Evolutionary conservation across 176 grass and related monocot species (phyloP).

Genomic region (Musa troglodytarum): DNA sequence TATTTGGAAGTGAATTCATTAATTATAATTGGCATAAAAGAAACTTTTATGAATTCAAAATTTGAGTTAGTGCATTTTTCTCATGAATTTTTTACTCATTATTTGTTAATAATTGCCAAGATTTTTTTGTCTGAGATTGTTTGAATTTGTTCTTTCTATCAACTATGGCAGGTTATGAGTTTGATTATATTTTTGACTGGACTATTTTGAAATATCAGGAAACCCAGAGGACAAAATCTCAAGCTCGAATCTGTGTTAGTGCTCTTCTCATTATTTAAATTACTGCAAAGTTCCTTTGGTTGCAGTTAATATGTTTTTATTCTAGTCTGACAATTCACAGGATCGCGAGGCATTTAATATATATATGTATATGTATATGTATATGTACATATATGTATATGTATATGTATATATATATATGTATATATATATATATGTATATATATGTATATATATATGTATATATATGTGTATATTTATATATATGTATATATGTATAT

Average conservation of each 20-base stretch:
- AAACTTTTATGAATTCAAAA: background rate
- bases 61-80: background rate
- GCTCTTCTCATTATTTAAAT: constrained; percentile 1
- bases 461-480: too few relatives aligned
- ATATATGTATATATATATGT: too few relatives aligned
- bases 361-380: too few relatives aligned
- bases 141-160: background rate
- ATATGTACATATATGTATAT: too few relatives aligned
- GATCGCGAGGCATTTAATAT: too few relatives aligned
- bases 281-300: background rate
- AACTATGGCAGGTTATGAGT: constrained; percentile 62
- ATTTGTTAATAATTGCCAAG: background rate
- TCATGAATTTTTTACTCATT: background rate
- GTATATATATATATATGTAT: too few relatives aligned
- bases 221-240: constrained; percentile 46
- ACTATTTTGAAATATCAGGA: constrained; percentile 83
- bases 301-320: background rate
- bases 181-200: constrained; percentile 97
- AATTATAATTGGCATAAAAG: background rate
- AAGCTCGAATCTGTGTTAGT: constrained; percentile 41
- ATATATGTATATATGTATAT: too few relatives aligned
- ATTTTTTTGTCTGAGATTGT: background rate
- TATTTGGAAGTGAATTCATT: too few relatives aligned
- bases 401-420: too few relatives aligned
- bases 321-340: background rate